These are phyloP conservation scores for Akanthomyces dipterigenus DNA, from an alignment of 2,329 filamentous ascomycete species.

Conservation along the genomic window DNA sequence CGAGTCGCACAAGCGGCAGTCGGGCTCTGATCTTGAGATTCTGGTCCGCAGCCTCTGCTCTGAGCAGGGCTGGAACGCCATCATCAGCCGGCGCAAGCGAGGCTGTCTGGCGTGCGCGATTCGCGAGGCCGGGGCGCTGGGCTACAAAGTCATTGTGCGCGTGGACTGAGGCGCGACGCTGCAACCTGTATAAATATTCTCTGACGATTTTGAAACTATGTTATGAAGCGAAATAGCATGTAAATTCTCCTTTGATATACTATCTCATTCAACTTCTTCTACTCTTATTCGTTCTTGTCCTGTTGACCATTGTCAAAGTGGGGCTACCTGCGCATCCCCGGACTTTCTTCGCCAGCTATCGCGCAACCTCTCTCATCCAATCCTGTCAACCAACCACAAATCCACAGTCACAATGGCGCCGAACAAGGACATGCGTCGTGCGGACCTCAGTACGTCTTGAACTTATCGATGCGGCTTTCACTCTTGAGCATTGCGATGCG, in stretches of 20 bases:
- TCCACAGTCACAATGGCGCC: constrained; percentile 46
- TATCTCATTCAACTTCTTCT: not conserved
- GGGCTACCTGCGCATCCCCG: not conserved
- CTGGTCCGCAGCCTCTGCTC: constrained; percentile 67
- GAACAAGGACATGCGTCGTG: constrained; percentile 69
- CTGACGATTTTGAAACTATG: not conserved
- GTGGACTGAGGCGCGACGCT: constrained; percentile 36
- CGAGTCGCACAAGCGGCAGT: constrained; percentile 50
- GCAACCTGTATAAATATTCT: not conserved
- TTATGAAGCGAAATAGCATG: constrained; percentile 5
- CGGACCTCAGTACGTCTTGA: constrained; percentile 59
- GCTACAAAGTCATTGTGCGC: constrained; percentile 60
- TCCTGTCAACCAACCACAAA: not conserved
- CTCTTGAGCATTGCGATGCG: not conserved
- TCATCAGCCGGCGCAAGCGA: constrained; percentile 59
- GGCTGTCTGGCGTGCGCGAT: constrained; percentile 70
- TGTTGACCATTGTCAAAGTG: not conserved
- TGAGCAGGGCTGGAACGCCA: constrained; percentile 65
- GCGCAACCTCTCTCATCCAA: not conserved
- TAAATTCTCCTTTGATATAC: not conserved
- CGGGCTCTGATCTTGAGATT: constrained; percentile 61
- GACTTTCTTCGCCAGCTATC: not conserved
- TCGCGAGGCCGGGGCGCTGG: constrained; percentile 64
- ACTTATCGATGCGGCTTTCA: not conserved
- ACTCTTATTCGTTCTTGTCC: not conserved